A percentile compares a stretch with the other conserved stretches of the same genome.
These are phyloP conservation scores for Aspergillus funiculosus DNA, from an alignment of 495 filamentous ascomycete genomes.

Conservation along the genomic window DNA sequence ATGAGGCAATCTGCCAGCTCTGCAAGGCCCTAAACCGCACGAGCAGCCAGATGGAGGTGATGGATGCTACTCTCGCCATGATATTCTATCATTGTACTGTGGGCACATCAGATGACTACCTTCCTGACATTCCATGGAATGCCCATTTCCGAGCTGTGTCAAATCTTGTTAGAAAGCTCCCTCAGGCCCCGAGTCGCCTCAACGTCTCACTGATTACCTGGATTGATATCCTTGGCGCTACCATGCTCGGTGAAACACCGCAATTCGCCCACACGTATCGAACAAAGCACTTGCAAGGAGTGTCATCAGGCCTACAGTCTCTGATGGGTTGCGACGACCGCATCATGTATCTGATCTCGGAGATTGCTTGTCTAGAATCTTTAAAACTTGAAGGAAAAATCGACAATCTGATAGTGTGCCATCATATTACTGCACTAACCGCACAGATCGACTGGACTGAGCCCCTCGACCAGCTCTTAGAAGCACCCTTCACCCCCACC, in stretches of 20 bases:
- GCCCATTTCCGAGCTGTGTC: constrained; percentile 86
- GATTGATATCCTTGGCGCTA: constrained; percentile 94
- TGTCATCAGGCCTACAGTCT: constrained; percentile 72
- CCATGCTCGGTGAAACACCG: constrained; percentile 80
- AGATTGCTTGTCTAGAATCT: constrained; percentile 90
- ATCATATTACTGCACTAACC: constrained; percentile 71
- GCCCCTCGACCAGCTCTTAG: constrained; percentile 43
- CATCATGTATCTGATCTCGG: constrained; percentile 96
- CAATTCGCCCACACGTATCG: constrained; percentile 86
- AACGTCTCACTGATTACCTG: constrained; percentile 78
- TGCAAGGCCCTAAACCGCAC: constrained; percentile 71
- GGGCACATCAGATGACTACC: constrained; percentile 68
- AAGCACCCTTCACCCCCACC: constrained; percentile 43
- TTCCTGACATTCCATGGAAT: constrained; percentile 93
- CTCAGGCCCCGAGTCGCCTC: too few species aligned
- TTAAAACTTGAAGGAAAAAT: constrained; percentile 69
- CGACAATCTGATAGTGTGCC: constrained; percentile 70
- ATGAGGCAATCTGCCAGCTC: constrained; percentile 75
- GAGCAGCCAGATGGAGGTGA: constrained; percentile 69
- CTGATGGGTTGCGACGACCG: constrained; percentile 97
- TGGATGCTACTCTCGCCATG: constrained; percentile 90
- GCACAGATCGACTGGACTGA: constrained; percentile 76
- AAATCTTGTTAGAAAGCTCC: constrained; percentile 74
- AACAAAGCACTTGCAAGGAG: constrained; percentile 68
- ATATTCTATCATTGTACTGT: constrained; percentile 95